Evolutionary conservation across 768 basidiomycete species (phyloP).

Genomic region (Suillus placidus): DNA sequence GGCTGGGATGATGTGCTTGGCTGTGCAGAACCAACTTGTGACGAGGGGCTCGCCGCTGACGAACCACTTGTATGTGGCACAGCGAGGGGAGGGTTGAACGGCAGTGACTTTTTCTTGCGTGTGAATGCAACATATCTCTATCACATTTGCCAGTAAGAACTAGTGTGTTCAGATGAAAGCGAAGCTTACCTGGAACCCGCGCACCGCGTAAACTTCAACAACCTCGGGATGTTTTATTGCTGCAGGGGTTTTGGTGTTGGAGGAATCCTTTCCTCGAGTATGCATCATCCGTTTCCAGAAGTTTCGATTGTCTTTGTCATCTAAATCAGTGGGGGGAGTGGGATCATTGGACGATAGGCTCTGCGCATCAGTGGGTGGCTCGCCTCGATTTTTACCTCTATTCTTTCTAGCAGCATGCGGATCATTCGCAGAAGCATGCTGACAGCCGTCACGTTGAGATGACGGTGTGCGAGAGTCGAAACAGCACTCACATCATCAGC

Average conservation of each 20-base stretch:
- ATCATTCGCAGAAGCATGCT: not conserved
- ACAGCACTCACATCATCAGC: not conserved
- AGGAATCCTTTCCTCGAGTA: not conserved
- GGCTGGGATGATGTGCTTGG: too few species aligned
- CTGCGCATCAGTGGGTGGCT: too few species aligned
- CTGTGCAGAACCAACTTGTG: too few species aligned
- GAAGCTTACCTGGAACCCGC: not conserved
- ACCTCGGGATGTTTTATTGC: not conserved
- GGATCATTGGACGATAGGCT: too few species aligned
- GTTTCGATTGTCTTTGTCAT: not conserved
- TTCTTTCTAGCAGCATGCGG: not conserved
- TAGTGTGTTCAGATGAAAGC: not conserved
- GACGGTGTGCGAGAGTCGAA: not conserved
- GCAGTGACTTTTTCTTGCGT: too few species aligned
- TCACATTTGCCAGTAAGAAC: not conserved
- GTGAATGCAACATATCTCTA: too few species aligned
- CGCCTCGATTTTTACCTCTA: not conserved
- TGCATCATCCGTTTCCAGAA: not conserved
- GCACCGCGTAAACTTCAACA: not conserved
- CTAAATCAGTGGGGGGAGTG: not conserved
- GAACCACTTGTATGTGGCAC: not conserved
- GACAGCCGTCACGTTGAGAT: not conserved
- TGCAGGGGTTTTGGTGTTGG: not conserved
- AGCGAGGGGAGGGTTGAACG: not conserved
- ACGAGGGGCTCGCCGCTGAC: not conserved